Base-by-base conservation (phyloP, 208 protist species). In the Leishmania tarentolae region DNA sequence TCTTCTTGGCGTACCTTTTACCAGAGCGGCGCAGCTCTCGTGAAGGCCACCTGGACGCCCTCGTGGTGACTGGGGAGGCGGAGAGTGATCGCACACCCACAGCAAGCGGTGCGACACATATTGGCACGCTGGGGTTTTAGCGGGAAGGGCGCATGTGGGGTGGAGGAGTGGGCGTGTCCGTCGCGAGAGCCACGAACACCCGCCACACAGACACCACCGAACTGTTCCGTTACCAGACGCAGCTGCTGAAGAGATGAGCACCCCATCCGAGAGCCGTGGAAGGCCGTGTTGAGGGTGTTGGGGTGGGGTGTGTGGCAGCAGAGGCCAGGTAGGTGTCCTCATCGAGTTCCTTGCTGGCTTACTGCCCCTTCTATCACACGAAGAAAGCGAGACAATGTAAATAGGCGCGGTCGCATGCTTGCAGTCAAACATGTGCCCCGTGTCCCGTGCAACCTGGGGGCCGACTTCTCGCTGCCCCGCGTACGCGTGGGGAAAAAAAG, bases 1-100 rank as follows among this genome's bases (percentile, higher is more conserved):
- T 92, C n/a, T 81, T 82, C 15, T 37, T 89, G 40, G 89, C 87
- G 6, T 90, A 85, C 73, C 50, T 89, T 6, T 78, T 92, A 31
- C 89, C 87, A 15, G 79, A 86, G 66, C 81, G 80, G 19, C 74
- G 57, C 59, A 40, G 11, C 15, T 44, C 70, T n/a, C 35, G 35
- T 50, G 71, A 52, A 13, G 42, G 68, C 68, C 40, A 8, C 40
- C 24, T 1, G 13, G 68, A 31, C 42, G 40, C 68, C 6, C 8
- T 72, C 68, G 68, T 42, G 13, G 42, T 42, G 8, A 21, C 17
- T 17, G 40, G 42, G 35, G 40, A 28, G 31, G 61, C 37, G 61
- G 61, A 4, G 13, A 13, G 28, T 13, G 61, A 24, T 40, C 17
- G 28, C 31, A 7, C 61, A 40, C 13, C 15, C 31, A 40, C 13